Evolutionary conservation across 2,329 filamentous ascomycete species (phyloP).

Genomic region (Eurotiales sp.): DNA sequence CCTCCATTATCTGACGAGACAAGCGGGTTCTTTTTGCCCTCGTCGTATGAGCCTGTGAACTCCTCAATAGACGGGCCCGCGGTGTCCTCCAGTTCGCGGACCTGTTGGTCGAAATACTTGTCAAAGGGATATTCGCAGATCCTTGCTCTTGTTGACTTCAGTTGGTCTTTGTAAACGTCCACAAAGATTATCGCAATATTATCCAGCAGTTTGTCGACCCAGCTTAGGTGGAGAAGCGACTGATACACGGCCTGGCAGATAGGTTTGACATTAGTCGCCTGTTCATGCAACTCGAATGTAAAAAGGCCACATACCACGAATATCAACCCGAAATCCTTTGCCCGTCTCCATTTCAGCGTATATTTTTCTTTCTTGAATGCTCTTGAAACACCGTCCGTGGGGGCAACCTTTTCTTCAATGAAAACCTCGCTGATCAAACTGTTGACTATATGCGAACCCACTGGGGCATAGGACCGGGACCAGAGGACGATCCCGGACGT

Average conservation of each 20-base stretch:
- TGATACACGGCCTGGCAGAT: constrained; percentile 80
- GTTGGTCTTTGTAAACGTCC: constrained; percentile 81
- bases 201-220: constrained; percentile 95
- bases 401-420: constrained; percentile 81
- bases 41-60: constrained; percentile 16
- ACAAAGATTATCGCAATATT: constrained; percentile 91
- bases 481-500: constrained; percentile 95
- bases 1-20: constrained; percentile 48
- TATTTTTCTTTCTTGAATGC: constrained; percentile 89
- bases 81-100: constrained; percentile 64
- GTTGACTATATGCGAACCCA: constrained; percentile 83
- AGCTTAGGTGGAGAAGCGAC: constrained; percentile 87
- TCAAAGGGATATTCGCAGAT: constrained; percentile 82
- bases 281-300: constrained; percentile 12
- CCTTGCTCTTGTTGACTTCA: constrained; percentile 75
- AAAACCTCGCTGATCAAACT: constrained; percentile 94
- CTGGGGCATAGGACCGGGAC: constrained; percentile 79
- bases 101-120: constrained; percentile 89
- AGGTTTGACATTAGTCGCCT: constrained; percentile 17
- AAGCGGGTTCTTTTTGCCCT: constrained; percentile 45
- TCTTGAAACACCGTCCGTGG: constrained; percentile 60
- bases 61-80: constrained; percentile 43
- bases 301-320: constrained; percentile 68
- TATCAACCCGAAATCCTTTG: constrained; percentile 89
- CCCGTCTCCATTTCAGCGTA: constrained; percentile 87